These are phyloP conservation scores for Ophiosphaerella herpotricha DNA, from an alignment of 2,329 filamentous ascomycete genomes.

Conservation along the genomic window DNA sequence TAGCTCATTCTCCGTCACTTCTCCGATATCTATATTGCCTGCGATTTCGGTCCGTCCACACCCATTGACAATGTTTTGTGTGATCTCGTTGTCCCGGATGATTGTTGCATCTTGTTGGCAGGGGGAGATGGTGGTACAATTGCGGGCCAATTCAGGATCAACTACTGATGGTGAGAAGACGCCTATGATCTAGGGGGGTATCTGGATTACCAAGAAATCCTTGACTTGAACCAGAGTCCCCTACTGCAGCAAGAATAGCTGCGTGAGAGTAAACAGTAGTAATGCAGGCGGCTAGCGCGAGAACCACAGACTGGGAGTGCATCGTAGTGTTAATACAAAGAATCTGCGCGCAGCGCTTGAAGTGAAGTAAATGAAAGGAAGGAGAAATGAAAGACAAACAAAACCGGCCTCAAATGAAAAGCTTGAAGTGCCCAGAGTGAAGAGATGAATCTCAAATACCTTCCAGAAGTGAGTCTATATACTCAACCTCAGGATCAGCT, in stretches of 20 bases:
- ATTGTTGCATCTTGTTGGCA: slow-evolving; percentile 47
- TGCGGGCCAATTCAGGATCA: slow-evolving; percentile 40
- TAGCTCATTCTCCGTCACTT: slow-evolving; percentile 45
- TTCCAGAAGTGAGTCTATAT: background rate
- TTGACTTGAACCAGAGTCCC: slow-evolving; percentile 35
- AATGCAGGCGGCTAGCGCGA: slow-evolving; percentile 38
- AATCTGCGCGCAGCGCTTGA: slow-evolving; percentile 34
- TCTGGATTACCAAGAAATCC: slow-evolving; percentile 33
- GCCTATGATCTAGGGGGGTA: too few relatives aligned
- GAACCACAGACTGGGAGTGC: slow-evolving; percentile 27
- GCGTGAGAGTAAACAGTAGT: slow-evolving; percentile 39
- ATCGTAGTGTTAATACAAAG: slow-evolving; percentile 21
- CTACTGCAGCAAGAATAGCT: slow-evolving; percentile 35
- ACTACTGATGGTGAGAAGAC: slow-evolving; percentile 17
- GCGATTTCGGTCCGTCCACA: slow-evolving; percentile 44
- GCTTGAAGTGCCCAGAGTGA: background rate
- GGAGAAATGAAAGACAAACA: slow-evolving; percentile 16
- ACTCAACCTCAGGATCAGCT: slow-evolving; percentile 2
- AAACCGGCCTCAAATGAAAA: background rate
- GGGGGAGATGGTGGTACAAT: slow-evolving; percentile 45
- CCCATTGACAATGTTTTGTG: slow-evolving; percentile 44
- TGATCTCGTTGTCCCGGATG: slow-evolving; percentile 44
- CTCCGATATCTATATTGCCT: slow-evolving; percentile 47
- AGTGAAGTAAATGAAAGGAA: slow-evolving; percentile 26
- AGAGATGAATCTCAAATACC: background rate